These are phyloP conservation scores for Penicillium sp. DNA, from an alignment of 2,329 filamentous ascomycete species.

Conservation along the genomic window DNA sequence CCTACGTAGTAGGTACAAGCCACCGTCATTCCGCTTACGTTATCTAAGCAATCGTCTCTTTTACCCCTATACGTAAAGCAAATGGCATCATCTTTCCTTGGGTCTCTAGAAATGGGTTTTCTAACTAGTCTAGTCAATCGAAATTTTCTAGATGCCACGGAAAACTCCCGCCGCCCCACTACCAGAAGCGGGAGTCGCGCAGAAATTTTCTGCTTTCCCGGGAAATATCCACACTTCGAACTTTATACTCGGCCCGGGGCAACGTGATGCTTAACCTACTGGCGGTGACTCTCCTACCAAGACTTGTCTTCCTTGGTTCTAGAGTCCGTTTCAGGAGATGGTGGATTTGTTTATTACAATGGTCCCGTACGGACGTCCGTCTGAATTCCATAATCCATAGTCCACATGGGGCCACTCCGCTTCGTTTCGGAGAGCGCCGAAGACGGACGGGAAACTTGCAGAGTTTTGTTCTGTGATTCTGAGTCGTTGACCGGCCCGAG, in stretches of 20 bases:
- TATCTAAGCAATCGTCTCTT: neutral
- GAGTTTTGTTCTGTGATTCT: neutral
- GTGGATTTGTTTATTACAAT: neutral
- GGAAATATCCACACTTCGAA: constrained; percentile 1
- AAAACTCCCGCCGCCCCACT: constrained; percentile 7
- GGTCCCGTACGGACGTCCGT: neutral
- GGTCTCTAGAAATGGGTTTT: neutral
- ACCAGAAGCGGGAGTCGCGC: constrained; percentile 9
- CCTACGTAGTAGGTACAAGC: neutral
- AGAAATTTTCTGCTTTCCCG: constrained; percentile 24
- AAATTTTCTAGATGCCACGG: constrained; percentile 5
- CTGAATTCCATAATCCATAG: neutral
- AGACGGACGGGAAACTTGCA: neutral
- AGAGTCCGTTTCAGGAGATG: neutral
- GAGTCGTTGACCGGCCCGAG: neutral
- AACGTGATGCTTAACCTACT: constrained; percentile 15
- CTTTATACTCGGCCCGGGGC: constrained; percentile 19
- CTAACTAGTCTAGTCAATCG: neutral
- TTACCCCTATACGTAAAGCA: neutral
- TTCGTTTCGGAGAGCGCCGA: neutral
- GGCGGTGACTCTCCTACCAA: constrained; percentile 1
- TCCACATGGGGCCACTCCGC: neutral
- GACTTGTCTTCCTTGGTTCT: constrained; percentile 1
- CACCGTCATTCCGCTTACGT: neutral
- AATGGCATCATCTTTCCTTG: neutral